Evolutionary conservation across 2,329 filamentous ascomycete genomes (phyloP), one percentile per base, ranked within the genome.

Genomic region (Phialophora verrucosa): DNA sequence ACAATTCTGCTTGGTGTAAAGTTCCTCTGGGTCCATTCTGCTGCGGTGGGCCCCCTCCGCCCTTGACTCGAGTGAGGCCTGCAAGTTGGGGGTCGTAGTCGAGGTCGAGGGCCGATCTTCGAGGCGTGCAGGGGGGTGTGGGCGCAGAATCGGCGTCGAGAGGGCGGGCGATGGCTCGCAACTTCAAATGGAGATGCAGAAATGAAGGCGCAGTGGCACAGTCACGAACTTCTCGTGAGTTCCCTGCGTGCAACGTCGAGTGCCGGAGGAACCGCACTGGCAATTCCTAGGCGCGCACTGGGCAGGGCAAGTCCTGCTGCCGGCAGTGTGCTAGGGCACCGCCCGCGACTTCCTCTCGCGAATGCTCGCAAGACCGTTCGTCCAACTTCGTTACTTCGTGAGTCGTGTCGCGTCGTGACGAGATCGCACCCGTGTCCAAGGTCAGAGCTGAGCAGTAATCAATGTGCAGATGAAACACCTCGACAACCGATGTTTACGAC

Each of bases 1-100:
- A 82, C 91, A 93, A 76, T 89, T 92, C 79, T 95, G 91, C 81
- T 96, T 97, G 69, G 92, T 96, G 79, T 97, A 99, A 61, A 98
- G 85, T 68, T 90, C 87, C 81, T 96, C 93, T 3, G 95, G 95
- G 80, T 98, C 94, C 62, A 91, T 85, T 42, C 17, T 53, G 23
- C 35, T 20, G 23, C 23, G 51, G 4, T 11, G 29, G 4, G 17
- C 29, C 20, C 23, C 47, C 35, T 61, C 17, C 47, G 57, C 38
- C 47, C 23, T 23, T 50, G 23, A 12, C 38, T 12, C 2, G 8
- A 44, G 27, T 32, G 6, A 35, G 7, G 11, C 17, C 23, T n/a
- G 38, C 29, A 29, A 50, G 57, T 14, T 49, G 17, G 11, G 11
- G 7, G 25, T 51, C 23, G 49, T 5, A 17, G 49, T 55, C 53